Percentiles rank a stretch among this genome's conserved stretches.
Evolutionary conservation across 108 stramenopile genomes (phyloP).

Genomic region (Discostella stelligeroides): DNA sequence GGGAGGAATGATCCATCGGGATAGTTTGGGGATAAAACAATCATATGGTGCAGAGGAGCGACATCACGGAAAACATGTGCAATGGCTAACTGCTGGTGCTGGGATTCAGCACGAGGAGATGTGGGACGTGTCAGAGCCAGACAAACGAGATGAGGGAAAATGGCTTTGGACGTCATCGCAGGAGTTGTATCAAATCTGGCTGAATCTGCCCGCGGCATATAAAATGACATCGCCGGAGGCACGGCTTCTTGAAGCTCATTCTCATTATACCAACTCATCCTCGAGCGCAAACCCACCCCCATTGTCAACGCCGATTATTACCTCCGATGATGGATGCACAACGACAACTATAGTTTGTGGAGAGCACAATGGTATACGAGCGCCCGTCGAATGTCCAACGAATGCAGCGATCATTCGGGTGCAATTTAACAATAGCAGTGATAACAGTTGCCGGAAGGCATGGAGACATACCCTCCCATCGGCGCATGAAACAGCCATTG

Average conservation of each 20-base stretch:
- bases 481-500: conserved; percentile 58
- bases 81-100: conserved; percentile 84
- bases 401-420: conserved; percentile 67
- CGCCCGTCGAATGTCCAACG: conserved; percentile 54
- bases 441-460: conserved; percentile 22
- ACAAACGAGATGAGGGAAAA: conserved; percentile 17
- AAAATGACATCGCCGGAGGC: conserved; percentile 62
- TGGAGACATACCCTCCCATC: conserved; percentile 61
- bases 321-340: conserved; percentile 27
- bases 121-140: conserved; percentile 62
- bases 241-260: conserved; percentile 45
- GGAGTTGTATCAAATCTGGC: conserved; percentile 88
- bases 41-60: conserved; percentile 64
- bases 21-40: conserved; percentile 72
- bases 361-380: conserved; percentile 44
- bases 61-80: conserved; percentile 56
- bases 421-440: conserved; percentile 32
- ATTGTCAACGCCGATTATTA: conserved; percentile 27
- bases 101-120: conserved; percentile 91
- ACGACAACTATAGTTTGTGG: conserved; percentile 58
- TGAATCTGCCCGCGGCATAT: conserved; percentile 64
- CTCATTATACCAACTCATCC: conserved; percentile 4
- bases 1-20: conserved; percentile 86
- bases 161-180: conserved; percentile 39
- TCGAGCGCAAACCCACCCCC: not conserved